Conservation (phyloP, 2,329 filamentous ascomycete species). For the Aspergillus texensis region DNA sequence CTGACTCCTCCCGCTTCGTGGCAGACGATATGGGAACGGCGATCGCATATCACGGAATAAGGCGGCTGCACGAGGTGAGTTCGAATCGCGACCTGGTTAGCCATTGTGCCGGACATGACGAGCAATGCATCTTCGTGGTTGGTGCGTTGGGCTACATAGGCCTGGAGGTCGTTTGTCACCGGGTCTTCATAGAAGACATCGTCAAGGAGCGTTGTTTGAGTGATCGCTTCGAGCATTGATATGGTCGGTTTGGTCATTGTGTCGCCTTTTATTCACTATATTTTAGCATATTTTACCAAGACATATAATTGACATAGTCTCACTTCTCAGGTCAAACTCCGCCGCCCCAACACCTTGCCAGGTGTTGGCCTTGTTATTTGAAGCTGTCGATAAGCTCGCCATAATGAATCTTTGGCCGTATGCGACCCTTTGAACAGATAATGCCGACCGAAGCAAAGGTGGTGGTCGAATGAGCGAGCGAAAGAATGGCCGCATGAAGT, state of each 20-base stretch:
- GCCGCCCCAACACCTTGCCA: conserved; percentile 54
- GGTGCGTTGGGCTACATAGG: conserved; percentile 71
- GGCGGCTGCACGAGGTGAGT: conserved; percentile 78
- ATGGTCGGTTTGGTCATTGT: conserved; percentile 75
- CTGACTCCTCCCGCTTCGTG: conserved; percentile 69
- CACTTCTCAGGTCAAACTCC: conserved; percentile 60
- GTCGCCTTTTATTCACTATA: conserved; percentile 53
- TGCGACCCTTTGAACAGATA: conserved; percentile 12
- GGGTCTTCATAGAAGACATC: conserved; percentile 82
- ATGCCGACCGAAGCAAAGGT: conserved; percentile 5
- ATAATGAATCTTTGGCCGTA: conserved; percentile 21
- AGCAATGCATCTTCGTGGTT: conserved; percentile 77
- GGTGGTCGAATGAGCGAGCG: conserved; percentile 16
- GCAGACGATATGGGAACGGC: conserved; percentile 74
- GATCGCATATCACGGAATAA: conserved; percentile 77
- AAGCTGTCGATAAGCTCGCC: conserved; percentile 23
- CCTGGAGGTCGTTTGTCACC: conserved; percentile 75
- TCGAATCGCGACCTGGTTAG: conserved; percentile 83
- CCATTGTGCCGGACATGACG: conserved; percentile 90
- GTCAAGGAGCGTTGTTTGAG: conserved; percentile 73
- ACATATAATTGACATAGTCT: conserved; percentile 11
- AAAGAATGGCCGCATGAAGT: conserved; percentile 15
- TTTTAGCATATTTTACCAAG: neutral
- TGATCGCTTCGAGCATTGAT: conserved; percentile 80
- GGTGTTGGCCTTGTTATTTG: conserved; percentile 27